Conservation (phyloP, 2,329 filamentous ascomycete genomes). For the Magnaporthiopsis rhizophila region DNA sequence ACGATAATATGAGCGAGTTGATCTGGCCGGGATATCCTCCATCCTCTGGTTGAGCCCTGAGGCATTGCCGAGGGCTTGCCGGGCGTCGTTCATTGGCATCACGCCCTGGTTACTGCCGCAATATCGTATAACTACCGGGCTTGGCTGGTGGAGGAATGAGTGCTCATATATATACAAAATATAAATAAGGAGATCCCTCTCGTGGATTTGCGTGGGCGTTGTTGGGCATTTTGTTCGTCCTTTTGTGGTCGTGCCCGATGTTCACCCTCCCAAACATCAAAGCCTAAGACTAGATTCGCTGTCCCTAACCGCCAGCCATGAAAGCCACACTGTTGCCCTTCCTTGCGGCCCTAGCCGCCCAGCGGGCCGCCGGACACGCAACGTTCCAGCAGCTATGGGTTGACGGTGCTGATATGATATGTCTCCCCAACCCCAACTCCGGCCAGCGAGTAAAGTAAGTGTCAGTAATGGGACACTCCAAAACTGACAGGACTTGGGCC, state of each 20-base stretch:
- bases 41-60: neutral
- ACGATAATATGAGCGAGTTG: neutral
- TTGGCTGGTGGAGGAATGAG: too few species aligned
- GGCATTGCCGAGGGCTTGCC: neutral
- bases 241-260: neutral
- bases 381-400: conserved; percentile 46
- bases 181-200: neutral
- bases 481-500: conserved; percentile 13
- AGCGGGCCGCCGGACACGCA: conserved; percentile 36
- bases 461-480: neutral
- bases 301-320: conserved; percentile 18
- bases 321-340: conserved; percentile 24
- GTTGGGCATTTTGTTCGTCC: neutral
- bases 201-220: too few species aligned
- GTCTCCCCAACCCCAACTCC: conserved; percentile 9
- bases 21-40: too few species aligned
- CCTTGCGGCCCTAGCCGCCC: conserved; percentile 25
- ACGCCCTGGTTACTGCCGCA: neutral
- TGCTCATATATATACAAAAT: neutral
- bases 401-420: conserved; percentile 30
- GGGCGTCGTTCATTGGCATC: neutral
- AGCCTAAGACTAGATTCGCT: neutral
- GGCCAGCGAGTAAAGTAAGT: too few species aligned
- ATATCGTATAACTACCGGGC: neutral
- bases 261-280: neutral